These are phyloP conservation scores for Otatea glauca DNA, from an alignment of 176 grass and related monocot genomes.

Conservation along the genomic window DNA sequence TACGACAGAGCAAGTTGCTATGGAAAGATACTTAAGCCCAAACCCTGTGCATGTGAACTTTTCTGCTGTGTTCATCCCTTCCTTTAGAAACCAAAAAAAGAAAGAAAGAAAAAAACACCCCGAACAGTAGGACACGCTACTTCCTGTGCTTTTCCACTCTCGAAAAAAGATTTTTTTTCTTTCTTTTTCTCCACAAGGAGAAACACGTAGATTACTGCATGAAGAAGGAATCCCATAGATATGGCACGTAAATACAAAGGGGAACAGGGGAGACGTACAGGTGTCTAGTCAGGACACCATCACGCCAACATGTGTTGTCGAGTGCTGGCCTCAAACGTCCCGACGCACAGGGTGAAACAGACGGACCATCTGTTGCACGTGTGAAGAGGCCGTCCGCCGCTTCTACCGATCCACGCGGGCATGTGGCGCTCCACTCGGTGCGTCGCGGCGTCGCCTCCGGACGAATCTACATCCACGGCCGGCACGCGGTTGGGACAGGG, in stretches of 20 bases:
- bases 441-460: background rate
- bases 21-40: too few relatives aligned
- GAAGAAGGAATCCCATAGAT: background rate
- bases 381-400: background rate
- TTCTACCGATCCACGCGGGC: background rate
- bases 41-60: too few relatives aligned
- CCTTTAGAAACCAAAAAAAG: background rate
- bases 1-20: too few relatives aligned
- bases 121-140: background rate
- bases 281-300: slow-evolving; percentile 9
- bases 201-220: background rate
- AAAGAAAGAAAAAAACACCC: background rate
- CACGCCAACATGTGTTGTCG: background rate
- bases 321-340: background rate
- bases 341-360: background rate
- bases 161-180: background rate
- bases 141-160: background rate
- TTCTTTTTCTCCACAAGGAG: background rate
- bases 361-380: background rate
- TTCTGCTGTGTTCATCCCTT: too few relatives aligned
- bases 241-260: background rate
- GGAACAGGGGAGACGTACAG: background rate
- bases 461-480: background rate
- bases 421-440: slow-evolving; percentile 21
- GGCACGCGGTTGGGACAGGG: background rate